These are phyloP conservation scores for Tubosaeta brunneosetosa DNA, from an alignment of 768 basidiomycete genomes.

Conservation along the genomic window DNA sequence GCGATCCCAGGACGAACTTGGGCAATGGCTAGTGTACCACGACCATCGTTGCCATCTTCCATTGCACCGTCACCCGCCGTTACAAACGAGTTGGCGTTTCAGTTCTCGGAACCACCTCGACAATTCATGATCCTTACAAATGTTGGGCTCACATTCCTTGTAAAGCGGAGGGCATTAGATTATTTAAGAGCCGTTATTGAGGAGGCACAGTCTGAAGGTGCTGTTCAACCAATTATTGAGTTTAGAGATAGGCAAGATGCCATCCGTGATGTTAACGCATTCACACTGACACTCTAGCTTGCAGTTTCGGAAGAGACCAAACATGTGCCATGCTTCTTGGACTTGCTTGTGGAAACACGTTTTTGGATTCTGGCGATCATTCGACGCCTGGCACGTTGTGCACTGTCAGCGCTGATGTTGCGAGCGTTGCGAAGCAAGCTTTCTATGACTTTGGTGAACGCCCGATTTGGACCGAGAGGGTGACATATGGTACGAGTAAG, in stretches of 20 bases:
- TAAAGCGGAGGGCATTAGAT: slow-evolving; percentile 81
- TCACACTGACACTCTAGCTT: slow-evolving; percentile 3
- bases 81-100: slow-evolving; percentile 77
- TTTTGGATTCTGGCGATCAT: slow-evolving; percentile 56
- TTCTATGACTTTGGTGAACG: slow-evolving; percentile 85
- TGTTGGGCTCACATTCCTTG: slow-evolving; percentile 75
- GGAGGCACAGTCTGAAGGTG: slow-evolving; percentile 71
- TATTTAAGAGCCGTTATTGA: slow-evolving; percentile 80
- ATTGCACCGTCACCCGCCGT: slow-evolving; percentile 46
- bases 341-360: slow-evolving; percentile 80
- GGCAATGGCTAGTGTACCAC: slow-evolving; percentile 65
- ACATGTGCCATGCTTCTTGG: slow-evolving; percentile 89
- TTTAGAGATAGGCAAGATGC: slow-evolving; percentile 69
- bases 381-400: slow-evolving; percentile 42
- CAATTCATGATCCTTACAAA: slow-evolving; percentile 90
- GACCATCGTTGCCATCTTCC: slow-evolving; percentile 30
- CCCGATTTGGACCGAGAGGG: slow-evolving; percentile 75
- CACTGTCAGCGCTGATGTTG: slow-evolving; percentile 56
- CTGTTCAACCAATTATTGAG: slow-evolving; percentile 72
- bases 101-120: slow-evolving; percentile 67
- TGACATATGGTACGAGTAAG: slow-evolving; percentile 72
- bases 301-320: slow-evolving; percentile 86
- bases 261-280: neutral
- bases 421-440: slow-evolving; percentile 71
- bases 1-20: slow-evolving; percentile 79